Conservation (phyloP, 805 yeast genomes). For the Metschnikowia drakensbergensis region DNA sequence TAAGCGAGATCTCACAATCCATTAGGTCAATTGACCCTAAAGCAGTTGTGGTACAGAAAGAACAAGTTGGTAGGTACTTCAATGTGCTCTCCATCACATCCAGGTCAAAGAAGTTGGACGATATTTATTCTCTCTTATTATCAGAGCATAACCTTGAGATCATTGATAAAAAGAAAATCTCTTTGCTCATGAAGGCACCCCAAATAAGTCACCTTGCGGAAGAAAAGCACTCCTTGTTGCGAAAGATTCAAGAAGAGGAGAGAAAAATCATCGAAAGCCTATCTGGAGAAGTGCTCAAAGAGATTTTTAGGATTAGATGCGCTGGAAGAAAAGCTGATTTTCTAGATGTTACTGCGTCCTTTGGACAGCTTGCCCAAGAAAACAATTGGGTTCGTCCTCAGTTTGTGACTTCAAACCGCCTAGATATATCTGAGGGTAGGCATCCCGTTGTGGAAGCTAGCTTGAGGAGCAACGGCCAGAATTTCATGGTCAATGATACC, state of each 20-base stretch:
- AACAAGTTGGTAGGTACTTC: slow-evolving; percentile 27
- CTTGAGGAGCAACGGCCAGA: slow-evolving; percentile 31
- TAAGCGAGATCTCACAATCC: slow-evolving; percentile 20
- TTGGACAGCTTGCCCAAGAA: slow-evolving; percentile 70
- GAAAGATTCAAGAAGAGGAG: slow-evolving; percentile 55
- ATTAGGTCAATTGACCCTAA: slow-evolving; percentile 27
- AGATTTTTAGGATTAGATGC: slow-evolving; percentile 45
- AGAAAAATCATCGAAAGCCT: slow-evolving; percentile 46
- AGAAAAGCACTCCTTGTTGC: slow-evolving; percentile 41
- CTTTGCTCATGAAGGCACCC: slow-evolving; percentile 43
- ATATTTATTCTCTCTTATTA: slow-evolving; percentile 7
- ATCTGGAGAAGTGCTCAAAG: slow-evolving; percentile 41
- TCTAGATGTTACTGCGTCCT: slow-evolving; percentile 69
- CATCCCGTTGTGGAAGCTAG: slow-evolving; percentile 76
- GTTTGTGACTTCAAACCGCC: slow-evolving; percentile 48
- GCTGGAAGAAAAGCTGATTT: slow-evolving; percentile 54
- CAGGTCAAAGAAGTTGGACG: slow-evolving; percentile 27
- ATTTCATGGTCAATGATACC: slow-evolving; percentile 46
- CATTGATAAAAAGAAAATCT: slow-evolving; percentile 37
- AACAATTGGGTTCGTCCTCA: slow-evolving; percentile 62
- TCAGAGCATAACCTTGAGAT: slow-evolving; percentile 9
- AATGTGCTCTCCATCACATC: slow-evolving; percentile 50
- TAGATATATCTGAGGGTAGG: slow-evolving; percentile 50
- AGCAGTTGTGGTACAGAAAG: slow-evolving; percentile 25
- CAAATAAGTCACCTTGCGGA: slow-evolving; percentile 56